Conservation (phyloP, 2,329 filamentous ascomycete species). For the Fusarium floridanum region DNA sequence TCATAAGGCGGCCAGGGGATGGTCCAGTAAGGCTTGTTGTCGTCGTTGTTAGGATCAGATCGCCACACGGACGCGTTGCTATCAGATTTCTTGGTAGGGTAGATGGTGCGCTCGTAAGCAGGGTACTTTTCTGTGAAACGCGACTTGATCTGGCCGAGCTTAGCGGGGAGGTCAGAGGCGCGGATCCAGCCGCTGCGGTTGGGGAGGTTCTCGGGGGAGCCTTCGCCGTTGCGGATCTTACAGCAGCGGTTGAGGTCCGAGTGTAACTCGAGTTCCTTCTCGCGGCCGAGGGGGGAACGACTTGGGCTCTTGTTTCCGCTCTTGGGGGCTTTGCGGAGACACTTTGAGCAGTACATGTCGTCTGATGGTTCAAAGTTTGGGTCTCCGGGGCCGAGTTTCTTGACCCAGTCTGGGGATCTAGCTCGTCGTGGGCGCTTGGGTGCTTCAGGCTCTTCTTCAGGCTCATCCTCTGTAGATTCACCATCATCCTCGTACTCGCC, state of each 20-base stretch:
- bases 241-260: constrained; percentile 40
- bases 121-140: constrained; percentile 44
- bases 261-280: constrained; percentile 41
- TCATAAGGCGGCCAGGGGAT: constrained; percentile 48
- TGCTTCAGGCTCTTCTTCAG: background rate
- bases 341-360: constrained; percentile 52
- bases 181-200: constrained; percentile 52
- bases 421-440: constrained; percentile 15
- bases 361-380: constrained; percentile 43
- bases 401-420: constrained; percentile 46
- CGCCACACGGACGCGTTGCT: constrained; percentile 41
- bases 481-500: constrained; percentile 23
- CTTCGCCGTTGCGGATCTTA: constrained; percentile 43
- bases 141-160: constrained; percentile 37
- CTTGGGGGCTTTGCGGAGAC: constrained; percentile 48
- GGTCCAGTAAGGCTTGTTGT: constrained; percentile 42
- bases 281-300: constrained; percentile 22
- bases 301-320: constrained; percentile 35
- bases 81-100: constrained; percentile 38
- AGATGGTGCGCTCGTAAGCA: constrained; percentile 47
- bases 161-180: constrained; percentile 25
- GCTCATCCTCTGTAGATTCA: constrained; percentile 4
- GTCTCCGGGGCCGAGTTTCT: constrained; percentile 39
- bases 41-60: constrained; percentile 50
- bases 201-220: constrained; percentile 39